phyloP scores from a whole-genome alignment of 164 flowering plant species.

The Vitis rupestris region DNA sequence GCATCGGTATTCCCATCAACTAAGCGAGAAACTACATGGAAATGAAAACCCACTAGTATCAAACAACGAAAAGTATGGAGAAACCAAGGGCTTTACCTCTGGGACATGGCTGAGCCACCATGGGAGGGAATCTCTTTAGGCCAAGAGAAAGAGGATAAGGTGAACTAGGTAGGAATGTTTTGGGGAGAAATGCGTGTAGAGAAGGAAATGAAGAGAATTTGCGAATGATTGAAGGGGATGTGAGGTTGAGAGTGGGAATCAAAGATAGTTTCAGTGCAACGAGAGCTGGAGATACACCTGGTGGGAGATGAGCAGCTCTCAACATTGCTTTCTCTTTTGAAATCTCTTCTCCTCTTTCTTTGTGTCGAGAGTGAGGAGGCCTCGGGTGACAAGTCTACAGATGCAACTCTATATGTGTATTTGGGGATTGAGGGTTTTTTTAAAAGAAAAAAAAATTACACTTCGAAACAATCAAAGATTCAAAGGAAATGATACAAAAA shows the following conservation, averaged over 20 bases:
- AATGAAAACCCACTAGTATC: background rate
- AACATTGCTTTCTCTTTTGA: slow-evolving; percentile 19
- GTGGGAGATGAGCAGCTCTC: slow-evolving; percentile 26
- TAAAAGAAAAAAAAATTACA: too few relatives aligned
- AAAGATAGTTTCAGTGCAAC: slow-evolving; percentile 17
- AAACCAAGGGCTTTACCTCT: slow-evolving; percentile 12
- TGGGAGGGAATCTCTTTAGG: slow-evolving; percentile 11
- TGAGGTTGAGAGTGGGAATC: slow-evolving; percentile 19
- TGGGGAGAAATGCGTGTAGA: slow-evolving; percentile 12
- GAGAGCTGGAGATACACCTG: slow-evolving; percentile 26
- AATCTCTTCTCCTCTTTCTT: background rate
- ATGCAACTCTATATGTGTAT: too few relatives aligned
- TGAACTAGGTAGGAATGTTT: slow-evolving; percentile 16
- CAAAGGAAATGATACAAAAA: too few relatives aligned
- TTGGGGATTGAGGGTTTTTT: too few relatives aligned
- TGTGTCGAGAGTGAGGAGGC: too few relatives aligned
- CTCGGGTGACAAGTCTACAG: too few relatives aligned
- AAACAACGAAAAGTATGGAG: background rate
- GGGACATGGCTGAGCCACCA: slow-evolving; percentile 14
- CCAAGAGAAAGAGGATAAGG: slow-evolving; percentile 12
- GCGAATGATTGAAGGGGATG: slow-evolving; percentile 11
- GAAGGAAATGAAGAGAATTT: slow-evolving; percentile 14
- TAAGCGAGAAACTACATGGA: too few relatives aligned
- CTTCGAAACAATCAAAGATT: too few relatives aligned
- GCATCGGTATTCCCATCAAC: too few relatives aligned